Evolutionary conservation across 306 rosid species (phyloP).

Genomic region (Purshia tridentata): DNA sequence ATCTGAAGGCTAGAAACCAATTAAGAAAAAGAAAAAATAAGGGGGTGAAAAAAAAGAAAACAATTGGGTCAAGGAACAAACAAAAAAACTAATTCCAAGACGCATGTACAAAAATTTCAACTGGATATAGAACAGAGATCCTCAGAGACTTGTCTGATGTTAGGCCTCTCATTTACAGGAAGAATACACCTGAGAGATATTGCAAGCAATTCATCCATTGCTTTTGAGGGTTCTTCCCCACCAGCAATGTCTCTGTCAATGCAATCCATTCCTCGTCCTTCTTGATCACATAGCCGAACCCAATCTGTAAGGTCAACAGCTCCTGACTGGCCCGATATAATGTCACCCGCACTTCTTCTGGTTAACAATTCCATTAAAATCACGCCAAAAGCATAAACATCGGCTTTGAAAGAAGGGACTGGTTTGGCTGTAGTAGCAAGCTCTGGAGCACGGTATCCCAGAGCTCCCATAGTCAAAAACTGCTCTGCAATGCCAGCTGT

Average conservation of each 20-base stretch:
- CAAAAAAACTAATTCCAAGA: conserved; percentile 72
- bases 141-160: conserved; percentile 94
- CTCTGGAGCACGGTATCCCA: conserved; percentile 93
- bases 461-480: conserved; percentile 90
- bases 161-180: conserved; percentile 99
- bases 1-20: conserved; percentile 61
- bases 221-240: conserved; percentile 74
- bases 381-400: conserved; percentile 90
- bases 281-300: conserved; percentile 91
- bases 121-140: conserved; percentile 70
- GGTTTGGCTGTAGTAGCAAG: conserved; percentile 71
- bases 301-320: conserved; percentile 98
- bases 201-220: conserved; percentile 81
- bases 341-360: conserved; percentile 94
- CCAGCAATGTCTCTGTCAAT: conserved; percentile 88
- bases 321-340: conserved; percentile 90
- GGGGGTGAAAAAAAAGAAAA: conserved; percentile 25
- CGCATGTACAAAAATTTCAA: conserved; percentile 77
- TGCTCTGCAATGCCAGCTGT: conserved; percentile 87
- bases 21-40: conserved; percentile 42
- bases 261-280: conserved; percentile 95
- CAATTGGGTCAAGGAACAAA: conserved; percentile 73
- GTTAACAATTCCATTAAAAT: conserved; percentile 89
- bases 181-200: conserved; percentile 88
- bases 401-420: conserved; percentile 84